Evolutionary conservation across 208 protist genomes (phyloP).

Genomic region (Trypanosomatidae sp.): DNA sequence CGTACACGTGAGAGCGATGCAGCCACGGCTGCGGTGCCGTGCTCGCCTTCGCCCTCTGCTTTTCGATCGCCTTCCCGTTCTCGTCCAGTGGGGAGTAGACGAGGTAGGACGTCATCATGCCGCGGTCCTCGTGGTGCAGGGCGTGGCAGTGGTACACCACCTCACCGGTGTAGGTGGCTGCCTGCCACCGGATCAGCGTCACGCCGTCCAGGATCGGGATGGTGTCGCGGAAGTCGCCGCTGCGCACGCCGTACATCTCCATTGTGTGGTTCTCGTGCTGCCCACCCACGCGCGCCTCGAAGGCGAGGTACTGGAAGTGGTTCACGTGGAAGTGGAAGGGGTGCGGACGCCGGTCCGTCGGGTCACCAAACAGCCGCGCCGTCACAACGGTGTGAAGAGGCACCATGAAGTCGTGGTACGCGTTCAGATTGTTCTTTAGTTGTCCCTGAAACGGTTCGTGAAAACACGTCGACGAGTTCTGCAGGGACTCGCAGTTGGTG

Average conservation of each 20-base stretch:
- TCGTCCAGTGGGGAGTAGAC: constrained; percentile 38
- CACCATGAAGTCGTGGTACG: constrained; percentile 72
- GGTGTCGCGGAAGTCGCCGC: constrained; percentile 75
- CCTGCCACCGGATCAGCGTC: constrained; percentile 80
- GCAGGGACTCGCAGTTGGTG: constrained; percentile 55
- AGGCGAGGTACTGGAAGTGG: constrained; percentile 81
- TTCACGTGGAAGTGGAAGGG: constrained; percentile 89
- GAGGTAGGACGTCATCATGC: constrained; percentile 87
- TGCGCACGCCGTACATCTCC: constrained; percentile 58
- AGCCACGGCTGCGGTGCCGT: not conserved
- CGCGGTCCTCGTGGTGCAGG: constrained; percentile 76
- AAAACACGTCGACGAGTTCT: constrained; percentile 55
- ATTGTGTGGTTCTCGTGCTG: constrained; percentile 75
- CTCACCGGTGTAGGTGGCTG: constrained; percentile 72
- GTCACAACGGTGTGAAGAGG: constrained; percentile 60
- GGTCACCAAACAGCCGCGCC: constrained; percentile 71
- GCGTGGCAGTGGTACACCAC: constrained; percentile 88
- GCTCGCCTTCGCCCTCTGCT: not conserved
- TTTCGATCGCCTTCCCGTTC: constrained; percentile 12
- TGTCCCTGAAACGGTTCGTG: constrained; percentile 72
- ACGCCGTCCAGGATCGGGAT: constrained; percentile 87
- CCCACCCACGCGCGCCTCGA: constrained; percentile 65
- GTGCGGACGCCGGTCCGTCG: constrained; percentile 66
- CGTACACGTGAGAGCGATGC: constrained; percentile 8
- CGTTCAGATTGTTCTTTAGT: constrained; percentile 20